Percentiles rank a stretch among this genome's conserved stretches.
phyloP scores from a whole-genome alignment of 768 basidiomycete genomes.

The Termitomyces bulborhizus region DNA sequence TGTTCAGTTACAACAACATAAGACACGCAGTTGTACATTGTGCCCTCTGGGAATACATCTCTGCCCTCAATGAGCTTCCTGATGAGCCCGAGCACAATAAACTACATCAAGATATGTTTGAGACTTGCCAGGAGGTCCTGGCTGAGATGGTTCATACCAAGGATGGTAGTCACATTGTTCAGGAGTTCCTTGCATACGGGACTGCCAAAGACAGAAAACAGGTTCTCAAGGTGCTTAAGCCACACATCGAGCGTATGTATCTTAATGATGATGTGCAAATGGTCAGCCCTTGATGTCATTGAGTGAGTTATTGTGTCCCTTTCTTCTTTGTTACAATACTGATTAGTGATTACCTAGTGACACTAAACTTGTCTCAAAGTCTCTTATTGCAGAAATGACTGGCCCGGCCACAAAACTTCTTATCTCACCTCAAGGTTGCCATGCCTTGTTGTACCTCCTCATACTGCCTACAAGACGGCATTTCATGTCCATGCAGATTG shows the following conservation, averaged over 20 bases:
- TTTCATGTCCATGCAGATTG: conserved; percentile 80
- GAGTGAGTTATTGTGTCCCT: conserved; percentile 49
- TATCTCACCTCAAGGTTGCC: conserved; percentile 65
- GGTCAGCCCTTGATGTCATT: conserved; percentile 83
- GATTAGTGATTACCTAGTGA: conserved; percentile 47
- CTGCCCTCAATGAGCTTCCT: conserved; percentile 47
- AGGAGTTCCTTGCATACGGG: conserved; percentile 79
- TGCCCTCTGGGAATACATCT: conserved; percentile 80
- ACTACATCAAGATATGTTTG: conserved; percentile 72
- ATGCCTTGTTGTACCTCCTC: conserved; percentile 77
- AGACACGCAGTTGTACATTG: conserved; percentile 87
- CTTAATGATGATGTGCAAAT: conserved; percentile 86
- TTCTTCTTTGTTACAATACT: background rate
- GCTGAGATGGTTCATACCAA: conserved; percentile 94
- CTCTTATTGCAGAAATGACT: conserved; percentile 66
- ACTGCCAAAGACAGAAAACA: conserved; percentile 93
- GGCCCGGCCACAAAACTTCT: conserved; percentile 52
- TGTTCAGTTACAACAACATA: conserved; percentile 76
- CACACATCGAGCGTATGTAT: conserved; percentile 85
- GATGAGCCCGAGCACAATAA: conserved; percentile 70
- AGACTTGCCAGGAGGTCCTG: conserved; percentile 80
- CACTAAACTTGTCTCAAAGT: conserved; percentile 84
- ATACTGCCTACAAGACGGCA: conserved; percentile 79
- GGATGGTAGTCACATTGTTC: conserved; percentile 81
- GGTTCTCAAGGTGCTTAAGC: conserved; percentile 83